Evolutionary conservation across 768 basidiomycete species (phyloP), one percentile per base, ranked within the genome.

Genomic region (Suillus plorans): DNA sequence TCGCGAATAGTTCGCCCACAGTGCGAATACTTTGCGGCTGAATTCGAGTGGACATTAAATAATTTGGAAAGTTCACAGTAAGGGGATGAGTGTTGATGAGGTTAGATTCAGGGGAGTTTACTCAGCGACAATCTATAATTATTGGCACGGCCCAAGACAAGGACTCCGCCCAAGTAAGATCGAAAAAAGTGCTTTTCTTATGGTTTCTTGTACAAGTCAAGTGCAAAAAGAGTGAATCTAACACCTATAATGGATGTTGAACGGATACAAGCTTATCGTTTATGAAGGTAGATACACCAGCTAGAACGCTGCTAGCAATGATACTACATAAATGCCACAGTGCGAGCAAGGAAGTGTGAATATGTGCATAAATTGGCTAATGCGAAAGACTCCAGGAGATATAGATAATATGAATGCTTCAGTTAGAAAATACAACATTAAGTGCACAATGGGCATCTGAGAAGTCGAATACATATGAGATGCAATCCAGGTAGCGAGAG

Each of bases 1-100:
- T 70, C 62, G 78, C 79, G 73, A 87, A 91, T 37, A 89, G 76
- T 62, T 84, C 76, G 18, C 80, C 77, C 37, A 92, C 74, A 4
- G 89, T 88, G 39, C 79, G 82, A 60, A 92, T 85, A 59, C 82
- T 81, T 37, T 71, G 73, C n/a, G 87, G 72, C 36, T 61, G 53
- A 66, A 69, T 37, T 44, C 63, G 25, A 68, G 74, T 62, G 56
- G 67, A 53, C 68, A 72, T 31, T 31, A 31, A 31, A 31, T 31
- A 31, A 28, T 63, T 62, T 74, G 71, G 37, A 9, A 18, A 25
- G 41, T 59, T 6, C 36, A 37, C 36, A 37, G 36, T 37, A 37
- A 7, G 31, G 31, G 31, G 31, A 31, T 28, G 22, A 59, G 25
- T 59, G 22, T 12, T 49, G n/a, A n/a, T 14, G 47, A 14, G 22